Evolutionary conservation across 805 yeast species (phyloP), one percentile per base, ranked within the genome.

Genomic region (Saccharomycopsis oosterbeekiorum): DNA sequence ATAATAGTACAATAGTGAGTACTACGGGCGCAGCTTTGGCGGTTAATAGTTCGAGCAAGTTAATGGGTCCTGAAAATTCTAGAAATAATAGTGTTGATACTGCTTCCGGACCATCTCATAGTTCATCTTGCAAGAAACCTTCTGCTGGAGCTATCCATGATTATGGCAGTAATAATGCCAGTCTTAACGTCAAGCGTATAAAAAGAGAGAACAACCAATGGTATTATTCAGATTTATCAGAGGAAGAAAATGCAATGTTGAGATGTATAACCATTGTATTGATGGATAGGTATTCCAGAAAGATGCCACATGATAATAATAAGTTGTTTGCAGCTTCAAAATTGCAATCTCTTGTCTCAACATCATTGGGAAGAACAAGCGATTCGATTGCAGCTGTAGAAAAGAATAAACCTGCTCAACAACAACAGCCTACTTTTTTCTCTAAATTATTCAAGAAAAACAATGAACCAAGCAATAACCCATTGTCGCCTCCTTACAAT

Each of bases 151-250:
- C 29, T 17, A 37, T 51, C n/a, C 57, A 54, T 19, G 39, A n/a
- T 39, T 10, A 19, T 43, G 47, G 19, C 21, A 19, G 19, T 21
- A 47, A 17, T 15, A 47, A 47, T 47, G 15, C 15, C 34, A 4
- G 4, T 12, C 5, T 24, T 24, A 19, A 21, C 21, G 34, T 24
- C 15, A 47, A 47, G 34, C 53, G 53, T 21, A 47, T 47, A 8
- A 50, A 54, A 4, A 34, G 60, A n/a, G 67, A 67, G 41, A 68
- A 62, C 56, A 70, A 75, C 53, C 71, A 75, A 5, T 78, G 78
- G 58, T 84, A 86, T 68, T 88, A 82, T 68, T 84, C 91, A 2
- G 89, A 88, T 66, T 70, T 90, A 47, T 72, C 78, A 8, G 76
- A 78, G 54, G 74, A 74, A 14, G 91, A 89, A 65, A 83, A 82